Conservation (phyloP, 2,329 filamentous ascomycete species). For the Xylariaceae sp. region DNA sequence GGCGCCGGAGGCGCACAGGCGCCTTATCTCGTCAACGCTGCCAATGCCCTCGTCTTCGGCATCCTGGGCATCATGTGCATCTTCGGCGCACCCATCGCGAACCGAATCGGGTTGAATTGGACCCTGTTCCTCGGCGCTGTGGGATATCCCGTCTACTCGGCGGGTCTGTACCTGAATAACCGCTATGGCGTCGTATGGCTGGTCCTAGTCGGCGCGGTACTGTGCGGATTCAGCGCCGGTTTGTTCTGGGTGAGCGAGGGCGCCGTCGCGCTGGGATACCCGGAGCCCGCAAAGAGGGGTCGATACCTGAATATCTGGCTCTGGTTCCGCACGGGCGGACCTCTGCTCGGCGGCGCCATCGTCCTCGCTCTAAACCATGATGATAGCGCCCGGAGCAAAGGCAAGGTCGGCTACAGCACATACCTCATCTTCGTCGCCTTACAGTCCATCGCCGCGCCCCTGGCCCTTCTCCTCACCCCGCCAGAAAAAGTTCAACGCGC, state of each 20-base stretch:
- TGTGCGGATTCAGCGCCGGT: slow-evolving; percentile 65
- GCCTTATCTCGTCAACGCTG: slow-evolving; percentile 42
- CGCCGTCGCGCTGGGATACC: slow-evolving; percentile 66
- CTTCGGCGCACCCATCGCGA: slow-evolving; percentile 32
- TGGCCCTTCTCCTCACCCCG: slow-evolving; percentile 55
- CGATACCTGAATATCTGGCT: slow-evolving; percentile 66
- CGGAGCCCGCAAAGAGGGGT: slow-evolving; percentile 63
- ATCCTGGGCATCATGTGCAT: slow-evolving; percentile 35
- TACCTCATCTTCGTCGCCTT: slow-evolving; percentile 67
- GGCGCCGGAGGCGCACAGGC: slow-evolving; percentile 49
- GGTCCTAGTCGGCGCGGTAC: slow-evolving; percentile 60
- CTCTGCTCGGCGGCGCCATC: slow-evolving; percentile 65
- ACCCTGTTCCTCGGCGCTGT: slow-evolving; percentile 33
- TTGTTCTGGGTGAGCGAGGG: slow-evolving; percentile 74
- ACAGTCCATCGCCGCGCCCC: slow-evolving; percentile 59
- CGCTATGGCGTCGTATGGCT: slow-evolving; percentile 56
- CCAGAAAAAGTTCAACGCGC: slow-evolving; percentile 60
- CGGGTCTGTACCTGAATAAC: slow-evolving; percentile 38
- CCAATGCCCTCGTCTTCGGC: slow-evolving; percentile 35
- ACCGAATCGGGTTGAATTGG: slow-evolving; percentile 31
- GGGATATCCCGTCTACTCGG: slow-evolving; percentile 35
- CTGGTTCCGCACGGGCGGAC: slow-evolving; percentile 47
- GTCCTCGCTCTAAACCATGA: slow-evolving; percentile 62
- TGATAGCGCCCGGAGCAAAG: slow-evolving; percentile 40
- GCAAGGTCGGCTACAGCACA: slow-evolving; percentile 63